phyloP scores from a whole-genome alignment of 306 rosid species.

The Cicer arietinum region DNA sequence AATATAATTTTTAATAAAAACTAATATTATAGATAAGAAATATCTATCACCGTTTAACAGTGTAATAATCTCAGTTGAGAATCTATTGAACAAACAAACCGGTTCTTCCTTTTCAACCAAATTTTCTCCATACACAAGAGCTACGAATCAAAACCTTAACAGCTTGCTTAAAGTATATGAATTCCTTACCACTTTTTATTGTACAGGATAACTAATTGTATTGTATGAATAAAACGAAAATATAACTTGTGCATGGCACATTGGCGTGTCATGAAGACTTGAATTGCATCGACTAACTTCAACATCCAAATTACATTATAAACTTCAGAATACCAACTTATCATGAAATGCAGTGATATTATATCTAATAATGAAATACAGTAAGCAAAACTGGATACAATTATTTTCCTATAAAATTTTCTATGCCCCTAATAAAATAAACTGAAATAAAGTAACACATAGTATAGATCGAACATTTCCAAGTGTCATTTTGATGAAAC shows the following conservation, averaged over 20 bases:
- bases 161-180: too few relatives aligned
- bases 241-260: constrained; percentile 12
- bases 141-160: too few relatives aligned
- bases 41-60: too few relatives aligned
- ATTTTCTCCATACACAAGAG: too few relatives aligned
- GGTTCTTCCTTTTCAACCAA: too few relatives aligned
- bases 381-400: constrained; percentile 54
- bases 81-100: too few relatives aligned
- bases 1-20: too few relatives aligned
- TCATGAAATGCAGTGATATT: constrained; percentile 39
- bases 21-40: too few relatives aligned
- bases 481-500: constrained; percentile 41
- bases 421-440: constrained; percentile 56
- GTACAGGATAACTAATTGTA: too few relatives aligned
- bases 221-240: constrained; percentile 8
- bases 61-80: too few relatives aligned
- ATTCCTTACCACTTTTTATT: too few relatives aligned
- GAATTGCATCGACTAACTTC: constrained; percentile 40
- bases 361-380: constrained; percentile 53
- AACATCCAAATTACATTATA: constrained; percentile 40
- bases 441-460: constrained; percentile 47
- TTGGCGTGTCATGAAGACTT: constrained; percentile 9
- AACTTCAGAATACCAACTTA: constrained; percentile 37
- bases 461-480: constrained; percentile 47
- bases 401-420: constrained; percentile 50